Evolutionary conservation across 257 asterid genomes (phyloP).

Genomic region (Galeopsis tetrahit): DNA sequence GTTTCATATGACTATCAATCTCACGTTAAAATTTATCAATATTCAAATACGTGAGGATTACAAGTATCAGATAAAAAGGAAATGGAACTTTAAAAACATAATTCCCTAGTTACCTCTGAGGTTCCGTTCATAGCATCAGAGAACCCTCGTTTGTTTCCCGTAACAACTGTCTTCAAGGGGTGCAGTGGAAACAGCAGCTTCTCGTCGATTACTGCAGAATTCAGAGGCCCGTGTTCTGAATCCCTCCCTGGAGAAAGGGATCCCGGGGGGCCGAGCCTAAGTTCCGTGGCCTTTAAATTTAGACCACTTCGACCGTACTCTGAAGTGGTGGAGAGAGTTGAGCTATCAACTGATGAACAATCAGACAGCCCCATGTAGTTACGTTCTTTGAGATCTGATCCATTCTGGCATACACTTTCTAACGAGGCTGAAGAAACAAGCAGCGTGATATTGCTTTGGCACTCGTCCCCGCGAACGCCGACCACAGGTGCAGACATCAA

Average conservation of each 20-base stretch:
- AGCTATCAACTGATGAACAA: constrained; percentile 74
- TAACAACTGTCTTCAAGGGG: constrained; percentile 51
- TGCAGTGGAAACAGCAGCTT: constrained; percentile 67
- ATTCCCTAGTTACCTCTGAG: constrained; percentile 48
- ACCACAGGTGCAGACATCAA: constrained; percentile 66
- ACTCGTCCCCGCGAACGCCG: constrained; percentile 51
- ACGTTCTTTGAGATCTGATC: constrained; percentile 53
- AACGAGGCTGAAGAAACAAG: constrained; percentile 55
- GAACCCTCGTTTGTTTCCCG: constrained; percentile 79
- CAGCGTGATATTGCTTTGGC: constrained; percentile 52
- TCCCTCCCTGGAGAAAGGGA: constrained; percentile 60
- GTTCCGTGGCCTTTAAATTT: constrained; percentile 72
- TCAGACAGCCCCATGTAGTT: constrained; percentile 76
- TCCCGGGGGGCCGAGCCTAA: constrained; percentile 76
- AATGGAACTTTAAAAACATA: constrained; percentile 17
- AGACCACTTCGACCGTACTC: constrained; percentile 45
- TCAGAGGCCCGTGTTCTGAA: constrained; percentile 38
- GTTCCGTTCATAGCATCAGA: constrained; percentile 69
- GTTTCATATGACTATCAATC: too few relatives aligned
- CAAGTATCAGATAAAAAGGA: too few relatives aligned
- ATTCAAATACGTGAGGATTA: too few relatives aligned
- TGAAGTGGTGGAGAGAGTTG: constrained; percentile 51
- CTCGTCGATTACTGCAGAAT: constrained; percentile 52
- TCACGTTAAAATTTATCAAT: too few relatives aligned
- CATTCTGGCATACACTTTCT: constrained; percentile 52